Evolutionary conservation across 2,329 filamentous ascomycete genomes (phyloP).

Genomic region (Paecilomyces niveus): DNA sequence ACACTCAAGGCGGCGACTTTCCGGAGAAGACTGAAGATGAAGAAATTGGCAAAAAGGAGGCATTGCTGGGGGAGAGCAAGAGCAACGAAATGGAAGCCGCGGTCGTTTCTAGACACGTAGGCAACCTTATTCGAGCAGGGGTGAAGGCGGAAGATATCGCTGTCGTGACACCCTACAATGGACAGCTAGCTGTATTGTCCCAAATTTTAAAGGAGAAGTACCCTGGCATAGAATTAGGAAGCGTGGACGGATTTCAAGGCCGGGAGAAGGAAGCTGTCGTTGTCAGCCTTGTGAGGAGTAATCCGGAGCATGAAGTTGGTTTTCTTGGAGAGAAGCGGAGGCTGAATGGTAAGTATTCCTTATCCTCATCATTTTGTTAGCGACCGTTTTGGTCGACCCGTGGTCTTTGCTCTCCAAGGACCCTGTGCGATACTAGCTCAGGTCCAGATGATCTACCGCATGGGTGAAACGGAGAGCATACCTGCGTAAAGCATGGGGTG

Average conservation of each 20-base stretch:
- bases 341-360: conserved; percentile 66
- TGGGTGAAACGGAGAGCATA: not conserved
- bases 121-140: conserved; percentile 67
- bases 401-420: conserved; percentile 1
- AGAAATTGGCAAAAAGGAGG: conserved; percentile 47
- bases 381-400: conserved; percentile 3
- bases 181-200: conserved; percentile 74
- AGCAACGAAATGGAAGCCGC: conserved; percentile 86
- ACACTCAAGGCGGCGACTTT: conserved; percentile 92
- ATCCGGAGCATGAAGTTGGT: conserved; percentile 77
- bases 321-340: conserved; percentile 88
- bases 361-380: not conserved
- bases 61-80: conserved; percentile 66
- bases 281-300: conserved; percentile 89
- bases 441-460: not conserved
- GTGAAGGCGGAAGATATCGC: conserved; percentile 80
- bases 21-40: conserved; percentile 74
- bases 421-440: not conserved
- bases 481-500: not conserved
- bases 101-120: conserved; percentile 71
- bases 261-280: conserved; percentile 94
- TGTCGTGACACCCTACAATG: conserved; percentile 93
- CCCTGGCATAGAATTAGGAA: conserved; percentile 85
- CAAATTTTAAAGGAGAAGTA: conserved; percentile 70
- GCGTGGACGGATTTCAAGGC: conserved; percentile 94